phyloP scores from a whole-genome alignment of 805 yeast genomes.

The Candida ponderosae region DNA sequence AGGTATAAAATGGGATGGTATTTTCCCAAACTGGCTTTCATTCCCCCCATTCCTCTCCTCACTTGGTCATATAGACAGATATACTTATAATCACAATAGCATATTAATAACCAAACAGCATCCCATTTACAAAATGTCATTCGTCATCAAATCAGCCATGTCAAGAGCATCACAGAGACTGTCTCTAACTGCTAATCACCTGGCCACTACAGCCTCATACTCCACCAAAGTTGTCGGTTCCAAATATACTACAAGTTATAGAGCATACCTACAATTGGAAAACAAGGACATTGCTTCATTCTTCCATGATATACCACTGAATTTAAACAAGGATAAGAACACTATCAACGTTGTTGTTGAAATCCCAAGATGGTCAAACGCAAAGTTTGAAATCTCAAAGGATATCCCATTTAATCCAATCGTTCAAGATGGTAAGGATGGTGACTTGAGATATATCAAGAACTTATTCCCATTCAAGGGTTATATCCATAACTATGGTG shows the following conservation, averaged over 20 bases:
- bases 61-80: no score
- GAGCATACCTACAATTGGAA: slow-evolving; percentile 34
- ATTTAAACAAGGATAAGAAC: slow-evolving; percentile 29
- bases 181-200: background rate
- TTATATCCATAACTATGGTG: slow-evolving; percentile 84
- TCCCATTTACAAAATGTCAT: no score
- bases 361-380: slow-evolving; percentile 78
- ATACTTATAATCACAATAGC: no score
- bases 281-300: slow-evolving; percentile 46
- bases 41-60: no score
- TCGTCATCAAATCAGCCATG: no score
- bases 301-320: slow-evolving; percentile 68
- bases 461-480: slow-evolving; percentile 81
- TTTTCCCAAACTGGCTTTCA: no score
- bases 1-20: no score
- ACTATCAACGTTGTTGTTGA: slow-evolving; percentile 65
- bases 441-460: slow-evolving; percentile 64
- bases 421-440: slow-evolving; percentile 71
- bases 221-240: slow-evolving; percentile 19
- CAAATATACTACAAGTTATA: slow-evolving; percentile 30
- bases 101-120: no score
- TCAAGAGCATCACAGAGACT: background rate
- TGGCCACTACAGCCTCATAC: background rate
- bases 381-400: slow-evolving; percentile 70
- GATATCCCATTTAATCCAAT: slow-evolving; percentile 62